phyloP scores from a whole-genome alignment of 116 monocot genomes.

The Iris pallida region DNA sequence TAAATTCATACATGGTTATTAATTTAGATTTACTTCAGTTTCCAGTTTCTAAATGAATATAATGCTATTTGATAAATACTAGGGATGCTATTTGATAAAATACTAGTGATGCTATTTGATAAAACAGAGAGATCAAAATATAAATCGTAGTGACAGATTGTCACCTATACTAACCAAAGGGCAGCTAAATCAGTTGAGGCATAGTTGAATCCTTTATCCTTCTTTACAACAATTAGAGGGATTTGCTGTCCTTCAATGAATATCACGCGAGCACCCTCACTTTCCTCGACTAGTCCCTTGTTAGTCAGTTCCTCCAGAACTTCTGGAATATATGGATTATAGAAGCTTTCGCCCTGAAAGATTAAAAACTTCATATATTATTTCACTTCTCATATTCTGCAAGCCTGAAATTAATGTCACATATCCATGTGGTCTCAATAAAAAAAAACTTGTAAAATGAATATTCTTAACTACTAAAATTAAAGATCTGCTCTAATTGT shows the following conservation, averaged over 20 bases:
- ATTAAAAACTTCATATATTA: conserved; percentile 4
- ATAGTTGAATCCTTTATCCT: conserved; percentile 93
- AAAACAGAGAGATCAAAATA: not conserved
- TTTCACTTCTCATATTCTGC: not conserved
- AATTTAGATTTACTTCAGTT: no score
- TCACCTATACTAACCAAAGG: conserved; percentile 58
- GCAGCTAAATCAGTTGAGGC: conserved; percentile 95
- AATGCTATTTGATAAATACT: no score
- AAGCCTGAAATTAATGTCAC: not conserved
- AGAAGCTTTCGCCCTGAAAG: conserved; percentile 88
- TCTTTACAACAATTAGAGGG: conserved; percentile 94
- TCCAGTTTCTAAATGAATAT: no score
- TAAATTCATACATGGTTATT: no score
- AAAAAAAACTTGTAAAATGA: not conserved
- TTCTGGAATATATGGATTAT: conserved; percentile 71
- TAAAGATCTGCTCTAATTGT: no score
- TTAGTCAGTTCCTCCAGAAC: conserved; percentile 53
- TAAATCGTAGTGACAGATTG: not conserved
- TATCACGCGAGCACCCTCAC: conserved; percentile 84
- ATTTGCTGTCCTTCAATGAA: conserved; percentile 70
- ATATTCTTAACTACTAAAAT: no score
- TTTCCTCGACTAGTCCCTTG: conserved; percentile 74
- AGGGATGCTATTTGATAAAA: no score
- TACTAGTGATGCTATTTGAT: no score
- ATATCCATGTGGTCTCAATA: not conserved